Evolutionary conservation across 208 protist genomes (phyloP), one percentile per base, ranked within the genome.

Genomic region (Acanthamoeba royreba): DNA sequence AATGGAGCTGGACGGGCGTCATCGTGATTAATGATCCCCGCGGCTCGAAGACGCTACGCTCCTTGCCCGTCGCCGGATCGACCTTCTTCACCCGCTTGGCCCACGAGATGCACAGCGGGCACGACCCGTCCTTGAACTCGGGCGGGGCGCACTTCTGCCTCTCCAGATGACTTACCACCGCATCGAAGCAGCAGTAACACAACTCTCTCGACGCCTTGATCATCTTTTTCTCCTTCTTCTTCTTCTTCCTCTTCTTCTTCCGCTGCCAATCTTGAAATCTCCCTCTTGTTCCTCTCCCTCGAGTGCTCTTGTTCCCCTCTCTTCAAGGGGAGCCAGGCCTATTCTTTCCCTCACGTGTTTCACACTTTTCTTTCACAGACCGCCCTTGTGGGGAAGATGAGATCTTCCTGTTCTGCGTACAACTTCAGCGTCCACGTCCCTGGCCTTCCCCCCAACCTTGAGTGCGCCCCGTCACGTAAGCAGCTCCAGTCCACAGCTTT

Each of bases 161-260:
- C 77, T 87, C 77, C n/a, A 87, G 77, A 49, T 58, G 46, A 11
- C 77, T 87, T 17, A 87, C 47, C 8, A 87, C 46, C 15, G 77
- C 13, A 38, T 87, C 77, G 47, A 61, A 87, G 47, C 77, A 87
- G 77, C 55, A 87, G 77, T 87, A 87, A 40, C 77, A 87, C 77
- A 87, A 58, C 33, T 87, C 77, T 7, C 47, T 25, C 38, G 77
- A 28, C 28, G 77, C 77, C 47, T 87, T 49, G n/a, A n/a, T n/a
- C 77, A 58, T 49, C 46, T 74, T 28, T 66, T 28, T 66, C 55
- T 66, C 49, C 9, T 35, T 61, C 9, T 4, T 61, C 38, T 49
- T 28, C 19, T 33, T 25, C 46, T 45, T n/a, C 43, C 43, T 13
- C 17, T n/a, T 19, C 28, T 25, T 25, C 49, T 2, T 40, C 38